Conservation (phyloP, 768 basidiomycete genomes). For the Podaxis mareebaensis region DNA sequence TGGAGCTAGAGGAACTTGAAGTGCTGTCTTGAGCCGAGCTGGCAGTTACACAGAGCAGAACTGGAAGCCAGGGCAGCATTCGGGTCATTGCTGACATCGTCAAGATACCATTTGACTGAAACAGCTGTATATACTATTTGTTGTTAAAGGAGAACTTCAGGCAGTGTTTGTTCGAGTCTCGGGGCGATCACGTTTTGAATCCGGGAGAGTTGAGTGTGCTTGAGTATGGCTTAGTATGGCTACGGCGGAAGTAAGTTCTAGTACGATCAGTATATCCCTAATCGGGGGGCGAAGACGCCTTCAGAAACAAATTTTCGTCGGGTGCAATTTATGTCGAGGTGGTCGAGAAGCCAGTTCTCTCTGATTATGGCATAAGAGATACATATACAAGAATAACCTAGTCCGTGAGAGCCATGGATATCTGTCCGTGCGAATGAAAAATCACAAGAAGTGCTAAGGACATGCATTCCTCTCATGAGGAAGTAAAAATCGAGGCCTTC, state of each 20-base stretch:
- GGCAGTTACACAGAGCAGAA: background rate
- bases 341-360: background rate
- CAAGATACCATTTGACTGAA: too few relatives aligned
- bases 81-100: background rate
- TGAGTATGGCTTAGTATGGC: too few relatives aligned
- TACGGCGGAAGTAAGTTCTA: too few relatives aligned
- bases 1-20: background rate
- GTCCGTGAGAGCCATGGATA: background rate
- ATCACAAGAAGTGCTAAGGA: background rate
- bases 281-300: background rate
- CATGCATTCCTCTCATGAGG: background rate
- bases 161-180: background rate
- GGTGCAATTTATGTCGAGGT: background rate
- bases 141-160: background rate
- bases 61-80: background rate
- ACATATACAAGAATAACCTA: background rate
- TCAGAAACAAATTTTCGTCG: background rate
- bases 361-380: constrained; percentile 1
- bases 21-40: constrained; percentile 8
- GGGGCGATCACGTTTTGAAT: constrained; percentile 4
- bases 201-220: too few relatives aligned
- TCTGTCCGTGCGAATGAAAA: background rate
- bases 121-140: constrained; percentile 1
- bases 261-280: too few relatives aligned
- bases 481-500: background rate